These are phyloP conservation scores for Solanum lignicaule DNA, from an alignment of 257 asterid species.

Conservation along the genomic window DNA sequence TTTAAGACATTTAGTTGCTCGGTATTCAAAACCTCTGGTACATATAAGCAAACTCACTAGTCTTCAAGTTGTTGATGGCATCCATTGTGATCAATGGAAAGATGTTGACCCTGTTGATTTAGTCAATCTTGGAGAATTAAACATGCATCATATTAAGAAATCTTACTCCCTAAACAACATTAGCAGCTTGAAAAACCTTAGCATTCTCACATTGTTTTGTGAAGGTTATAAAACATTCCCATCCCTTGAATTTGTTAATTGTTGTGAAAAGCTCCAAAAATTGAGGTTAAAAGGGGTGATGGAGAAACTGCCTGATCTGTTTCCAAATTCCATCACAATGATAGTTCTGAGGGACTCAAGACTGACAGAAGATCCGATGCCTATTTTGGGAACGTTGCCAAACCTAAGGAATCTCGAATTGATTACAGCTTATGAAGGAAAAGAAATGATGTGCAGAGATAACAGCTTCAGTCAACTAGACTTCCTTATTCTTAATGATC, in stretches of 20 bases:
- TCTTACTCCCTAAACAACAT: not conserved
- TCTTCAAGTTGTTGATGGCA: not conserved
- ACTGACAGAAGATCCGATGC: not conserved
- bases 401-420: not conserved
- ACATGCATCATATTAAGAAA: not conserved
- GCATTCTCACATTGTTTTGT: not conserved
- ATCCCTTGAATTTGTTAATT: not conserved
- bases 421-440: not conserved
- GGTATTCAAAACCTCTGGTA: not conserved
- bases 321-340: not conserved
- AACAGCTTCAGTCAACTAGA: not conserved
- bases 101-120: not conserved
- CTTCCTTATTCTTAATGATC: not conserved
- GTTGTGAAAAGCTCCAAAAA: not conserved
- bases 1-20: not conserved
- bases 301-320: not conserved
- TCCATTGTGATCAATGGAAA: not conserved
- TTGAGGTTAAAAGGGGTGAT: not conserved
- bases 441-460: not conserved
- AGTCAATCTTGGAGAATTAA: not conserved
- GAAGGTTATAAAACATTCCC: not conserved
- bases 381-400: not conserved
- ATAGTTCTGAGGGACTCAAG: not conserved
- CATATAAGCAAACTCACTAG: not conserved
- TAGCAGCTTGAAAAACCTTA: not conserved